phyloP scores from a whole-genome alignment of 768 basidiomycete genomes.

The Mycena pura region DNA sequence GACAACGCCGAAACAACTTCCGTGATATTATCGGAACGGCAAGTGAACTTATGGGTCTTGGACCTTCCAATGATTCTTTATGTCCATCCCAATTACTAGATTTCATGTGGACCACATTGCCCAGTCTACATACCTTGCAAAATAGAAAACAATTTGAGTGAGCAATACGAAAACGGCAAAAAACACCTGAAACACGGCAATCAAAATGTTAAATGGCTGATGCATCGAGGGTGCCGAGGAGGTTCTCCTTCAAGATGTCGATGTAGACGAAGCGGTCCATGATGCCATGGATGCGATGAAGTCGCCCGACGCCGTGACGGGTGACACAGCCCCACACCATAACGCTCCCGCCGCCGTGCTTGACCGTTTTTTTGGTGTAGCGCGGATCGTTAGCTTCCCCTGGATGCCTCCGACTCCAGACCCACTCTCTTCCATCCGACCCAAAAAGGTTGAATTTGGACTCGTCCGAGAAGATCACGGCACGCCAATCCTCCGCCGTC shows the following conservation, averaged over 20 bases:
- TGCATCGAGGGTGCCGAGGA: constrained; percentile 12
- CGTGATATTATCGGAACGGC: no score
- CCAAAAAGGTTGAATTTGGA: constrained; percentile 4
- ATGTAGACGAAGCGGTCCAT: constrained; percentile 13
- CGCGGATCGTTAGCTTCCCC: constrained; percentile 20
- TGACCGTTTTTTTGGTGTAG: constrained; percentile 28
- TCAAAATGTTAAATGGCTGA: no score
- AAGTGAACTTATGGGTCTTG: no score
- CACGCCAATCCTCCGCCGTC: no score
- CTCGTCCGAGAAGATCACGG: constrained; percentile 3
- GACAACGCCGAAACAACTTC: no score
- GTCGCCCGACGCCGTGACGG: neutral
- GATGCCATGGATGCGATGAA: constrained; percentile 13
- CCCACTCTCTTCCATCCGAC: constrained; percentile 22
- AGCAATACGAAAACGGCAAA: no score
- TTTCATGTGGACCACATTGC: no score
- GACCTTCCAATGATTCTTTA: no score
- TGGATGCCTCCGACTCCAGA: constrained; percentile 27
- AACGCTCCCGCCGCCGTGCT: constrained; percentile 33
- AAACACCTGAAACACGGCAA: no score
- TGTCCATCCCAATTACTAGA: no score
- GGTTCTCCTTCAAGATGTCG: constrained; percentile 8
- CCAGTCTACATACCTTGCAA: no score
- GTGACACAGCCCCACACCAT: constrained; percentile 30
- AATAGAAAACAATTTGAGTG: no score